Evolutionary conservation across 1,284 basidiomycete genomes (phyloP), one percentile per base, ranked within the genome.

Genomic region (Schizophyllum amplum): DNA sequence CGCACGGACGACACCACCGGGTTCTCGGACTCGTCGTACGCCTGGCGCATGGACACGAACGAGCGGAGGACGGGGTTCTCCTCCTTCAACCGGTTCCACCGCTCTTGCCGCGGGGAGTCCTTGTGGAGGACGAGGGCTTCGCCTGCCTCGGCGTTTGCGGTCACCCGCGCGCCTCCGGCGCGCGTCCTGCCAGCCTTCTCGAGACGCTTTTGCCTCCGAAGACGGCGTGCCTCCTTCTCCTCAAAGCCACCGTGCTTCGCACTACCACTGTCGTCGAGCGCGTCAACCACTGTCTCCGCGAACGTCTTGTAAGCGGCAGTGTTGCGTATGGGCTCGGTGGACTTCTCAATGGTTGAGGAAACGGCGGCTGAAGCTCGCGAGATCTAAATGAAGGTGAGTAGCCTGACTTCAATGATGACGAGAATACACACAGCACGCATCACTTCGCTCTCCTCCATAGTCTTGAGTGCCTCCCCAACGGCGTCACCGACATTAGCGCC

Each of bases 401-500:
- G 22, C 47, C 47, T 23, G 11, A 1, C 46, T n/a, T 23, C 1
- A 5, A 13, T 53, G 49, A 42, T 17, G 17, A 3, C 7, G 7
- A 53, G 47, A 55, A 5, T 54, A 74, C 85, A 51, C 69, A 90
- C 90, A 5, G 87, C 85, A 57, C 91, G 88, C 81, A 94, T 89
- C 51, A 98, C 69, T 60, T 96, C 94, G 63, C 90, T 93, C 75
- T 98, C 95, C 65, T 97, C 92, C 89, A 96, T 94, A 21, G 86
- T 82, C 72, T 82, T 90, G 56, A 98, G 79, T 21, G 96, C 93
- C 66, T 94, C 90, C 15, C 83, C 81, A 53, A 98, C 94, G 7
- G 96, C 96, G 70, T 98, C 95, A 51, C 91, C 89, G 60, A 98
- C 90, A 67, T 92, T 93, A 57, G 96, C 82, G 61, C 97, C 97